phyloP scores from a whole-genome alignment of 2,329 filamentous ascomycete species.

The Phoma sp. region DNA sequence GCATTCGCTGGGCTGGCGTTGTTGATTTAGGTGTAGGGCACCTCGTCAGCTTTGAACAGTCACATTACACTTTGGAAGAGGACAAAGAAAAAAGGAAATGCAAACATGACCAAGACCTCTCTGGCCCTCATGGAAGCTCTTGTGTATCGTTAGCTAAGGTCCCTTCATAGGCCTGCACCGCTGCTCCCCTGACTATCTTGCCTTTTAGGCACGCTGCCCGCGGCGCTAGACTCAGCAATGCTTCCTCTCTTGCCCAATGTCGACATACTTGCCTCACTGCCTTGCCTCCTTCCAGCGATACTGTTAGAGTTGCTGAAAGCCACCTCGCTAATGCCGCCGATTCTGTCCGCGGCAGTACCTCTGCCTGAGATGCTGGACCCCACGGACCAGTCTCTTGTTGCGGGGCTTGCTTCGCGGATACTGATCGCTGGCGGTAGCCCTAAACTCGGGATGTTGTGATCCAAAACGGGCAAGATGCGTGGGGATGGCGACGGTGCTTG shows the following conservation, averaged over 20 bases:
- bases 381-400: slow-evolving; percentile 32
- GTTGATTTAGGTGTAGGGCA: too few species aligned
- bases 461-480: slow-evolving; percentile 41
- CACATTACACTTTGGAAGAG: too few species aligned
- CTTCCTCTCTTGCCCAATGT: slow-evolving; percentile 30
- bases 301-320: slow-evolving; percentile 24
- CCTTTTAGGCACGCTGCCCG: slow-evolving; percentile 28
- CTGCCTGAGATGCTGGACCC: slow-evolving; percentile 26
- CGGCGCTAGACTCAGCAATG: slow-evolving; percentile 24
- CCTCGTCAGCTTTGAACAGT: too few species aligned
- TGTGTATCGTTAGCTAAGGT: background rate
- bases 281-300: slow-evolving; percentile 40
- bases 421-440: slow-evolving; percentile 51
- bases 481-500: slow-evolving; percentile 50
- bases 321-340: slow-evolving; percentile 18
- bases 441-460: slow-evolving; percentile 52
- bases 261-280: slow-evolving; percentile 35
- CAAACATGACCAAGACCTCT: too few species aligned
- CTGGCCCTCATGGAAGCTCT: too few species aligned
- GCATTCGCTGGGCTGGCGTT: too few species aligned
- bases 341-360: slow-evolving; percentile 12
- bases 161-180: background rate
- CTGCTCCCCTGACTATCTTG: slow-evolving; percentile 32
- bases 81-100: too few species aligned
- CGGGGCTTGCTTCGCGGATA: slow-evolving; percentile 43